Evolutionary conservation across 257 asterid species (phyloP).

Genomic region (Anisodus tanguticus): DNA sequence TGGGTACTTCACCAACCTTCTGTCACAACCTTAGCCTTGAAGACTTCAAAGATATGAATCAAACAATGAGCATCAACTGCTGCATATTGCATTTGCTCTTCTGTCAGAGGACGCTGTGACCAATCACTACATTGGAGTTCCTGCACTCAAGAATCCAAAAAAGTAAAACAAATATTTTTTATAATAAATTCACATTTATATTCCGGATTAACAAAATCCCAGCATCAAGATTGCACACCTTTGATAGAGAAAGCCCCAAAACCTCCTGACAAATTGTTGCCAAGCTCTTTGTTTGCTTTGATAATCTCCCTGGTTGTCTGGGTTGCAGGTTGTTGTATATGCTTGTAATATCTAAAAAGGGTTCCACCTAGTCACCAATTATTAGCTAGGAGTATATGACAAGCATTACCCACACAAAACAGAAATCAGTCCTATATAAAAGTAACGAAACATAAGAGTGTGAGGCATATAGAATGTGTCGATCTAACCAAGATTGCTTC

Average conservation of each 20-base stretch:
- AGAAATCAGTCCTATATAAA: not conserved
- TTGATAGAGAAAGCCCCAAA: constrained; percentile 75
- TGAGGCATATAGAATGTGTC: not conserved
- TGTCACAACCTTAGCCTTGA: constrained; percentile 58
- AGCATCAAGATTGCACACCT: constrained; percentile 49
- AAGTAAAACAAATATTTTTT: not conserved
- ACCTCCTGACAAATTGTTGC: constrained; percentile 82
- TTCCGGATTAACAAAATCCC: not conserved
- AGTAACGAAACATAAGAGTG: not conserved
- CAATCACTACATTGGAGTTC: constrained; percentile 98
- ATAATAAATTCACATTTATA: not conserved
- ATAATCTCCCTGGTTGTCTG: constrained; percentile 53
- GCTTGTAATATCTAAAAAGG: constrained; percentile 71
- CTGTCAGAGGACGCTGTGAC: constrained; percentile 89
- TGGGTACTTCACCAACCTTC: constrained; percentile 61
- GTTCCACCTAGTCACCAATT: constrained; percentile 71
- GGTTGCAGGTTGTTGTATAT: constrained; percentile 66
- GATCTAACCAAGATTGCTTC: not conserved
- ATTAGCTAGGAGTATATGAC: not conserved
- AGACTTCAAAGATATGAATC: constrained; percentile 68
- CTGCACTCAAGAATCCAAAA: constrained; percentile 41
- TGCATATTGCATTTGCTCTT: constrained; percentile 84
- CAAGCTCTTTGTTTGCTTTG: constrained; percentile 79
- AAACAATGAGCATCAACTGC: constrained; percentile 89
- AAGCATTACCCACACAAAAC: constrained; percentile 17